These are phyloP conservation scores for Aspergillus japonicus DNA, from an alignment of 2,329 filamentous ascomycete genomes.

Conservation along the genomic window DNA sequence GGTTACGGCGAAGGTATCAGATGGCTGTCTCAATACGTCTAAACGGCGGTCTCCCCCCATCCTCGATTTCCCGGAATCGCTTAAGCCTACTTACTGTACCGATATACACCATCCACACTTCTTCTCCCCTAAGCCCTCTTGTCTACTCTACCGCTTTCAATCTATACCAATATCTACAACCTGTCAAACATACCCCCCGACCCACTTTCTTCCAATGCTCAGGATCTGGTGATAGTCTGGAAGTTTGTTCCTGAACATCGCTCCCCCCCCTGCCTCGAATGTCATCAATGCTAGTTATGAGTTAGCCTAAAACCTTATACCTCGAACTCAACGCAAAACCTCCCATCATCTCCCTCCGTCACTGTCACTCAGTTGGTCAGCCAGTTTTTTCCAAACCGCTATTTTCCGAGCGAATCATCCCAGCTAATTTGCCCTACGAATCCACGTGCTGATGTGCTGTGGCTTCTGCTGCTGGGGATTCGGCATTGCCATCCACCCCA, in stretches of 20 bases:
- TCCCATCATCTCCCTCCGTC: no score
- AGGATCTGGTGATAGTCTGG: no score
- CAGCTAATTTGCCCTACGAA: no score
- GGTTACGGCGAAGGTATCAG: conserved; percentile 86
- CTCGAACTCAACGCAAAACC: background rate
- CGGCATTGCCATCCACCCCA: no score
- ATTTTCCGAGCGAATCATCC: background rate
- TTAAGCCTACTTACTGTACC: background rate
- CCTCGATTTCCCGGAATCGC: background rate
- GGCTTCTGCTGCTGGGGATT: background rate
- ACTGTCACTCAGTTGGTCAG: background rate
- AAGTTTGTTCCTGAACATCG: background rate
- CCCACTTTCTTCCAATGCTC: background rate
- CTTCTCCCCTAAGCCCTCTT: background rate
- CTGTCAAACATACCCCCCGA: background rate
- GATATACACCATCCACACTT: conserved; percentile 3
- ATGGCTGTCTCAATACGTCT: conserved; percentile 92
- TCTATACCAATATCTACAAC: background rate
- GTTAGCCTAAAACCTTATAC: background rate
- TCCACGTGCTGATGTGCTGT: no score
- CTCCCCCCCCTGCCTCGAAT: background rate
- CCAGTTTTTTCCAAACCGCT: background rate
- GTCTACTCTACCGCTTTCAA: background rate
- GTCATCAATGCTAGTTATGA: background rate
- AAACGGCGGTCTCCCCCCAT: conserved; percentile 37